Base-by-base conservation (phyloP, 306 rosid genomes). In the Boehmeria nivea region DNA sequence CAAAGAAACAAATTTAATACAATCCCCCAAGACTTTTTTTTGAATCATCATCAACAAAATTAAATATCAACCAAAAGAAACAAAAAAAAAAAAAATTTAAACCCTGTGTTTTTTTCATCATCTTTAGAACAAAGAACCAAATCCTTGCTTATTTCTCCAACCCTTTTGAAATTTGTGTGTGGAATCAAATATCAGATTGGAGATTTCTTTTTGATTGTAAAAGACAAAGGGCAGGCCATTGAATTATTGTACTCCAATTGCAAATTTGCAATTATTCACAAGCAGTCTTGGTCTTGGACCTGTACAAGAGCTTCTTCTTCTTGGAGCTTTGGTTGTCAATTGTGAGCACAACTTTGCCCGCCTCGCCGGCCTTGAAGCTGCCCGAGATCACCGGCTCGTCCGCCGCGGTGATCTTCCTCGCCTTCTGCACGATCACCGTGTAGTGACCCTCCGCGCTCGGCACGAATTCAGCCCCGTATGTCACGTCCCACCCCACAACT, bases 251-350 rank as follows among this genome's bases (percentile, higher is more conserved):
- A 17, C 28, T 16, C 2, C 53, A 26, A 44, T n/a, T n/a, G n/a
- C n/a, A n/a, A n/a, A n/a, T n/a, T n/a, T n/a, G n/a, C n/a, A 26
- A 56, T 57, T 24, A 77, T 25, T 84, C 83, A 6, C 81, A 61
- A 37, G 57, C 51, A 65, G 93, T 61, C 69, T 72, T 87, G 89
- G 74, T 71, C 89, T 87, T 91, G 68, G 73, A 84, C 89, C 98
- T 78, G 81, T 84, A 91, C 15, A 91, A 73, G 60, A 91, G 84
- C 74, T 87, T 87, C 94, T 91, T 91, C 88, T 87, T 91, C 81
- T 87, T 91, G 37, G 89, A 84, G 74, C 83, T 74, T 65, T 78
- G 95, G 74, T 87, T 87, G 59, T 87, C 93, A 43, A 91, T 68
- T 72, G 73, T 82, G 72, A 91, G 94, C 43, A 87, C 78, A 42